Evolutionary conservation across 257 asterid genomes (phyloP).

Genomic region (Primulina huaijiensis): DNA sequence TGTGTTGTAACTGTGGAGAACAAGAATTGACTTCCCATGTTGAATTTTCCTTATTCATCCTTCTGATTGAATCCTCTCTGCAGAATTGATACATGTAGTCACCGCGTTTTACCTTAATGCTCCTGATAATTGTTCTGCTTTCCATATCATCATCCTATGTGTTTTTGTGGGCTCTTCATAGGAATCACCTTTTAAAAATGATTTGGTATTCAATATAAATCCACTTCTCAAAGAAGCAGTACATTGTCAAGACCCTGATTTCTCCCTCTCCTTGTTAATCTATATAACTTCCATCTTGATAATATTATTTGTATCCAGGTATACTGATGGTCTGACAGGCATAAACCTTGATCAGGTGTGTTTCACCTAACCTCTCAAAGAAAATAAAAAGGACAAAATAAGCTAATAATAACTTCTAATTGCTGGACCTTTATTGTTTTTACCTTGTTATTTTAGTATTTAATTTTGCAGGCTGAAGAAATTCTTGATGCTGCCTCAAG

Average conservation of each 20-base stretch:
- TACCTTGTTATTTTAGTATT: slow-evolving; percentile 20
- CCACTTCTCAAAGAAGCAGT: background rate
- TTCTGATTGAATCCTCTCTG: background rate
- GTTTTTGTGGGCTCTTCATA: background rate
- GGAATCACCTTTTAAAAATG: slow-evolving; percentile 7
- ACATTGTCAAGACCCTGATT: background rate
- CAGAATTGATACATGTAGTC: background rate
- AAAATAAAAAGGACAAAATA: background rate
- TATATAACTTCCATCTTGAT: slow-evolving; percentile 13
- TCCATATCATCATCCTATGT: background rate
- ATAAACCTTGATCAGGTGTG: slow-evolving; percentile 79
- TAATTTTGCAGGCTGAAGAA: slow-evolving; percentile 67
- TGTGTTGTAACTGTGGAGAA: background rate
- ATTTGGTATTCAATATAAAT: background rate
- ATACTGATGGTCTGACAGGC: slow-evolving; percentile 70
- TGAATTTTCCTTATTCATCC: background rate
- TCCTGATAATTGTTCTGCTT: slow-evolving; percentile 2
- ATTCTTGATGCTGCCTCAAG: slow-evolving; percentile 96
- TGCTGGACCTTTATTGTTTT: slow-evolving; percentile 12
- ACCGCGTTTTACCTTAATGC: background rate
- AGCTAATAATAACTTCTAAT: background rate
- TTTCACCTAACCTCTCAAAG: slow-evolving; percentile 15
- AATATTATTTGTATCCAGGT: slow-evolving; percentile 53
- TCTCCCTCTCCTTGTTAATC: slow-evolving; percentile 14
- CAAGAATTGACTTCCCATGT: background rate